Conservation (phyloP, 257 asterid species). For the Echites panduratus region DNA sequence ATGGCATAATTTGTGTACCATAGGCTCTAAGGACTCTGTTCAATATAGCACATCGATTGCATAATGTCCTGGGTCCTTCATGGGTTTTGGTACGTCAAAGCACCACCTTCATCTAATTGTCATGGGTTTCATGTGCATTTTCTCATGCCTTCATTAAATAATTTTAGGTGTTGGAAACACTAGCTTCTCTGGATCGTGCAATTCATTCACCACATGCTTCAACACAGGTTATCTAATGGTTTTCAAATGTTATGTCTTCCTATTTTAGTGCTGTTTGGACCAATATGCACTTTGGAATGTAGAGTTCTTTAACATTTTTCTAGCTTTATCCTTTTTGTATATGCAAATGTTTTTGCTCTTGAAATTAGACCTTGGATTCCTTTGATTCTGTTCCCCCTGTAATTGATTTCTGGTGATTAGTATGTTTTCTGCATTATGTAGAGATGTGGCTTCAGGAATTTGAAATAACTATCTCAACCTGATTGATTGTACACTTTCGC, state of each 20-base stretch:
- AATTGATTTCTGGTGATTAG: not conserved
- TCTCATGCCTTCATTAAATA: constrained; percentile 14
- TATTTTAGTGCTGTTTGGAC: not conserved
- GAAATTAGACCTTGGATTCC: not conserved
- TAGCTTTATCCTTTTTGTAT: not conserved
- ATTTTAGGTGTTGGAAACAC: constrained; percentile 86
- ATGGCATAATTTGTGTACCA: not conserved
- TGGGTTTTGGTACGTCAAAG: constrained; percentile 85
- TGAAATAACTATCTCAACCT: not conserved
- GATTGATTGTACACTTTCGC: not conserved
- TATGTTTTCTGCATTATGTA: not conserved
- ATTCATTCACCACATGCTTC: constrained; percentile 98
- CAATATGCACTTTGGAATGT: not conserved
- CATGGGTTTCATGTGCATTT: constrained; percentile 1
- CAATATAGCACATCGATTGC: constrained; percentile 90
- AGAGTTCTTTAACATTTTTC: not conserved
- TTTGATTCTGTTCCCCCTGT: not conserved
- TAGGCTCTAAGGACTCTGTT: constrained; percentile 98
- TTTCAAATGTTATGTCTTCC: not conserved
- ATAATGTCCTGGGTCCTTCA: constrained; percentile 92
- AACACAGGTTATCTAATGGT: constrained; percentile 53
- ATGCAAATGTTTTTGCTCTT: not conserved
- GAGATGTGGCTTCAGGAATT: not conserved
- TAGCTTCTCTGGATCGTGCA: constrained; percentile 91
- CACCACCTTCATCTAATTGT: constrained; percentile 10